These are phyloP conservation scores for Acidiella bohemica DNA, from an alignment of 495 filamentous ascomycete genomes.

Conservation along the genomic window DNA sequence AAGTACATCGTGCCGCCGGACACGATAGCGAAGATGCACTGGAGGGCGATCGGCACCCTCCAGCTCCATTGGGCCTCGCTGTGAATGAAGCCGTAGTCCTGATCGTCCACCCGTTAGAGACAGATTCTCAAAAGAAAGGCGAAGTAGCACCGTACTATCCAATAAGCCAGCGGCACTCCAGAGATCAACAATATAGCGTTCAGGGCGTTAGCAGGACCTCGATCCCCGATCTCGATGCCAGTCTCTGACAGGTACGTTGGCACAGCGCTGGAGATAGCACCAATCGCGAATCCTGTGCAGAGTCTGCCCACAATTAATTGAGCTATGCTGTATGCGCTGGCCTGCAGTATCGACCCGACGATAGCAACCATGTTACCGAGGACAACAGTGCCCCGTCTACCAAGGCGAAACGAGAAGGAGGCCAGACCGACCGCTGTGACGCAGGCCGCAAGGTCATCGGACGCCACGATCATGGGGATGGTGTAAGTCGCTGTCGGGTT, in stretches of 20 bases:
- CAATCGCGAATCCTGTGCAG: slow-evolving; percentile 17
- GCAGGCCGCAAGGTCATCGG: slow-evolving; percentile 27
- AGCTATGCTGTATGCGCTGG: slow-evolving; percentile 11
- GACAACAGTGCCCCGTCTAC: slow-evolving; percentile 22
- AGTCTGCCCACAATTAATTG: slow-evolving; percentile 18
- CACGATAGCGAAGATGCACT: slow-evolving; percentile 27
- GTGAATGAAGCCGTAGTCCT: slow-evolving; percentile 24
- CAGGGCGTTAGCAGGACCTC: slow-evolving; percentile 20
- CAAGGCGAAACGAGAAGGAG: slow-evolving; percentile 16
- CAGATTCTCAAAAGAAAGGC: too few relatives aligned
- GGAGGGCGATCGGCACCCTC: slow-evolving; percentile 31
- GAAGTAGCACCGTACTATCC: too few relatives aligned
- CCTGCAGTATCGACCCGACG: slow-evolving; percentile 14
- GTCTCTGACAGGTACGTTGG: slow-evolving; percentile 17
- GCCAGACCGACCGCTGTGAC: slow-evolving; percentile 25
- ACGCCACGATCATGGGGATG: slow-evolving; percentile 30
- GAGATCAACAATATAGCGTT: slow-evolving; percentile 16
- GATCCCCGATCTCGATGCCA: slow-evolving; percentile 18
- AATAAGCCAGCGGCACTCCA: slow-evolving; percentile 22
- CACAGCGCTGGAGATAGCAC: slow-evolving; percentile 13
- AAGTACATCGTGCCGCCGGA: slow-evolving; percentile 23
- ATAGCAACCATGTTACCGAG: slow-evolving; percentile 21
- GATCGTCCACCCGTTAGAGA: too few relatives aligned
- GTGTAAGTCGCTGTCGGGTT: slow-evolving; percentile 26
- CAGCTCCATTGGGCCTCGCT: slow-evolving; percentile 21